phyloP scores from a whole-genome alignment of 768 basidiomycete species.

The Dioszegia crocea region DNA sequence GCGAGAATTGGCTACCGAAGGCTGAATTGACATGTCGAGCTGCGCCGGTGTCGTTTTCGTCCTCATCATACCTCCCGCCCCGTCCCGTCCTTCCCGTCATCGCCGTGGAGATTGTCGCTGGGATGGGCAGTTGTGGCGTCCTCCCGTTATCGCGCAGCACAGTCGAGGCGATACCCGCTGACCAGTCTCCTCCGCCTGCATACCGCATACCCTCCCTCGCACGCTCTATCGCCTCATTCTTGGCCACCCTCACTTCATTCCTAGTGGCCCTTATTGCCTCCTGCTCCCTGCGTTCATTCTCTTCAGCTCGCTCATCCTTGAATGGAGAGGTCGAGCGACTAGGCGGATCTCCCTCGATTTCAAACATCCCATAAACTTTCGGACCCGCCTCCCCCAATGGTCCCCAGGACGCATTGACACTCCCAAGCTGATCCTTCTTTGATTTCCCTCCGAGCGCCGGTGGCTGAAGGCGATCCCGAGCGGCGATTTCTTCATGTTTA shows the following conservation, averaged over 20 bases:
- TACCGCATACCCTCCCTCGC: constrained; percentile 3
- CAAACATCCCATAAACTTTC: constrained; percentile 30
- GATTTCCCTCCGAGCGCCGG: constrained; percentile 24
- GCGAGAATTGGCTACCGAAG: neutral
- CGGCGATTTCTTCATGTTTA: neutral
- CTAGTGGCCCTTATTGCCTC: neutral
- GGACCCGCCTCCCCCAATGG: neutral
- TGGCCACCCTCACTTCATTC: neutral
- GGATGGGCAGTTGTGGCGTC: too few species aligned
- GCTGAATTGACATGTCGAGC: neutral
- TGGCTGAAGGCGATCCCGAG: constrained; percentile 11
- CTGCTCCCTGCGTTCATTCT: neutral
- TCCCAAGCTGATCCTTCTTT: constrained; percentile 34
- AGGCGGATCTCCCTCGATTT: constrained; percentile 31
- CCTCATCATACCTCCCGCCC: too few species aligned
- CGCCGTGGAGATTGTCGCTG: too few species aligned
- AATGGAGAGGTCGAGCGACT: constrained; percentile 28
- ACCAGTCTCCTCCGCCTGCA: too few species aligned
- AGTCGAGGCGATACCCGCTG: too few species aligned
- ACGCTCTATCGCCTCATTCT: constrained; percentile 1
- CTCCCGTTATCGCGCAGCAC: too few species aligned
- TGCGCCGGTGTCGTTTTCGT: too few species aligned
- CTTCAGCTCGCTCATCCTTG: constrained; percentile 2
- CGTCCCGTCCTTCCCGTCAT: too few species aligned
- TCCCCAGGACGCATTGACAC: constrained; percentile 34